Conservation (phyloP, 768 basidiomycete species). For the Hysterangium stoloniferum region DNA sequence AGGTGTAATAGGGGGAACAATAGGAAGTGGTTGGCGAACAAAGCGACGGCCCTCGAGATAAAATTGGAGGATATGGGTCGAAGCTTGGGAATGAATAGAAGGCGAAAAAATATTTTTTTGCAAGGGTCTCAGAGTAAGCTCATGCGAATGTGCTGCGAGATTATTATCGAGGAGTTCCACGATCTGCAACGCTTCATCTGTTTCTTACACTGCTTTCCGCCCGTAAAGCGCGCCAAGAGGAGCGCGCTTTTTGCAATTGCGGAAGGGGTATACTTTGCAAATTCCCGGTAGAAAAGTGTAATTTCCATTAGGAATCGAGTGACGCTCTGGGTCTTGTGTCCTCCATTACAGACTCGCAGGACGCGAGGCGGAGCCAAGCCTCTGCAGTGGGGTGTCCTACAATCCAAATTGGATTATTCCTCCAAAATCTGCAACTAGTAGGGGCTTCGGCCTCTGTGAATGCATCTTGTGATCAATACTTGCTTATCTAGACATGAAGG, state of each 20-base stretch:
- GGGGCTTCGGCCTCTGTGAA: too few species aligned
- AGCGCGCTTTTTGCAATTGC: conserved; percentile 86
- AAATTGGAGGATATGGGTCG: conserved; percentile 86
- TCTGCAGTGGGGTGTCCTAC: conserved; percentile 97
- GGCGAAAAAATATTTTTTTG: conserved; percentile 99
- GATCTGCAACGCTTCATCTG: conserved; percentile 74
- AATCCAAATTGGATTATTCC: too few species aligned
- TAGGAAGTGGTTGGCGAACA: conserved; percentile 35
- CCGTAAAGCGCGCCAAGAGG: conserved; percentile 82
- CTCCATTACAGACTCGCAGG: conserved; percentile 67
- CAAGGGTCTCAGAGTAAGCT: conserved; percentile 90
- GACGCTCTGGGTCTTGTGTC: conserved; percentile 91
- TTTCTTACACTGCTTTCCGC: conserved; percentile 79
- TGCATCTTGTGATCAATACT: too few species aligned
- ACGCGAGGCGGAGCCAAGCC: conserved; percentile 87
- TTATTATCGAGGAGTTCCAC: conserved; percentile 81
- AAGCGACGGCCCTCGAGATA: conserved; percentile 87
- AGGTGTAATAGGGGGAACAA: conserved; percentile 61
- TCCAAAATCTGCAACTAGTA: too few species aligned
- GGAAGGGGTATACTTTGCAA: conserved; percentile 77
- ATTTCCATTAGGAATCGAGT: conserved; percentile 99
- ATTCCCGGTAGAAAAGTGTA: conserved; percentile 95
- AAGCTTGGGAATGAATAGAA: conserved; percentile 93
- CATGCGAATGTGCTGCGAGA: conserved; percentile 81
- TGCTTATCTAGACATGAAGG: conserved; percentile 80